Conservation (phyloP, 1,284 basidiomycete genomes). For the Puccinia sorghi region DNA sequence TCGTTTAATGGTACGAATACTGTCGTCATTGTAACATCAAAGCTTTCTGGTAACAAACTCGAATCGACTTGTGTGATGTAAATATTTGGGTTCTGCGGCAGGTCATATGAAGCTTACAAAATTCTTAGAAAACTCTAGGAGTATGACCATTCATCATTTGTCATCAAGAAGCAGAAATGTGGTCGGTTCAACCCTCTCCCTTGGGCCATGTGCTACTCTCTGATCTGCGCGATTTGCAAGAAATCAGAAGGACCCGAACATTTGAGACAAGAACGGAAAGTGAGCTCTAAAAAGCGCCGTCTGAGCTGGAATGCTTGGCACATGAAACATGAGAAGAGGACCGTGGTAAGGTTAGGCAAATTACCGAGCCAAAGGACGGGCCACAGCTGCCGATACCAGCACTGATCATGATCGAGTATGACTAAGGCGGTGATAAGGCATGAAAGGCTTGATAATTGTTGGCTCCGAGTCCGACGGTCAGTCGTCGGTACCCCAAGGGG, state of each 20-base stretch:
- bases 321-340: not conserved
- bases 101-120: too few relatives aligned
- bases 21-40: too few relatives aligned
- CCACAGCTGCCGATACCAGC: not conserved
- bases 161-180: too few relatives aligned
- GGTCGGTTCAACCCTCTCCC: too few relatives aligned
- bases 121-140: too few relatives aligned
- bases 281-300: not conserved
- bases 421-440: not conserved
- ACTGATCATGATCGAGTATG: not conserved
- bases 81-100: too few relatives aligned
- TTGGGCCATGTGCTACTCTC: not conserved
- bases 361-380: not conserved
- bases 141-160: too few relatives aligned
- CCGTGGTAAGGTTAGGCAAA: not conserved
- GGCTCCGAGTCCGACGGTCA: not conserved
- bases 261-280: not conserved
- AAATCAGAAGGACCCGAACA: not conserved
- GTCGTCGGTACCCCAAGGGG: not conserved
- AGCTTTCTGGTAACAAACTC: too few relatives aligned
- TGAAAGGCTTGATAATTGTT: not conserved
- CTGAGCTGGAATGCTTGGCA: not conserved
- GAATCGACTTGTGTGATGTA: too few relatives aligned
- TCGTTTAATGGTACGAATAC: too few relatives aligned
- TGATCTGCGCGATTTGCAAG: not conserved